Evolutionary conservation across 805 yeast species (phyloP).

Genomic region (Cyberlindnera mississippiensis): DNA sequence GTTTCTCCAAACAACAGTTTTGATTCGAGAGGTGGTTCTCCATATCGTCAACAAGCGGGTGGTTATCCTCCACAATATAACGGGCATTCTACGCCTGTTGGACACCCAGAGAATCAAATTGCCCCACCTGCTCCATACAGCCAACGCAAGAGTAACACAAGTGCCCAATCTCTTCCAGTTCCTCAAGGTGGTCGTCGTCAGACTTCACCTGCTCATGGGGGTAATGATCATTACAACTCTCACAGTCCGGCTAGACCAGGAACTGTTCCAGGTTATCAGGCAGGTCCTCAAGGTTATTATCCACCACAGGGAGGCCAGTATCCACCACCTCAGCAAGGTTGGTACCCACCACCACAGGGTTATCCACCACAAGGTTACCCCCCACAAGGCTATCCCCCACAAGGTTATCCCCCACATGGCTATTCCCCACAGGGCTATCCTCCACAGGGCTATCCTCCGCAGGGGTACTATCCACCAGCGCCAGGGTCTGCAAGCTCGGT

Average conservation of each 20-base stretch:
- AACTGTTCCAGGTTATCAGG: conserved; percentile 3
- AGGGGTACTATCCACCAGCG: conserved; percentile 17
- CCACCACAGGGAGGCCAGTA: conserved; percentile 4
- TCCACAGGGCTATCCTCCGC: conserved; percentile 17
- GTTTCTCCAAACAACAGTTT: conserved; percentile 9
- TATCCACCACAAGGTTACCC: conserved; percentile 18
- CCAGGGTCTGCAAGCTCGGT: conserved; percentile 1
- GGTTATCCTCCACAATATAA: conserved; percentile 1
- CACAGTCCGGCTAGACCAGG: conserved; percentile 10
- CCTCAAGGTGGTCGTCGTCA: conserved; percentile 6
- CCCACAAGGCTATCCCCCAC: conserved; percentile 24
- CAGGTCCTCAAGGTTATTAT: conserved; percentile 8
- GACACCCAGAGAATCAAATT: no score
- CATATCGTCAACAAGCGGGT: conserved; percentile 10
- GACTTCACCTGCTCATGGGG: conserved; percentile 8
- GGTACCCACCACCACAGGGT: conserved; percentile 11
- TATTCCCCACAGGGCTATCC: conserved; percentile 20
- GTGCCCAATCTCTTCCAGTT: conserved; percentile 11
- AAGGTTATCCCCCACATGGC: conserved; percentile 21
- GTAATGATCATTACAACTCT: conserved; percentile 3
- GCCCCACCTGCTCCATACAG: background rate
- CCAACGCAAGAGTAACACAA: conserved; percentile 5
- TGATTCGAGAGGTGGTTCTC: conserved; percentile 16
- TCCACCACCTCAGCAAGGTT: conserved; percentile 3
- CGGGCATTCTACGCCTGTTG: conserved; percentile 1